These are phyloP conservation scores for Gamsiella multidivaricata DNA, from an alignment of 192 early-diverging fungal genomes.

Conservation along the genomic window DNA sequence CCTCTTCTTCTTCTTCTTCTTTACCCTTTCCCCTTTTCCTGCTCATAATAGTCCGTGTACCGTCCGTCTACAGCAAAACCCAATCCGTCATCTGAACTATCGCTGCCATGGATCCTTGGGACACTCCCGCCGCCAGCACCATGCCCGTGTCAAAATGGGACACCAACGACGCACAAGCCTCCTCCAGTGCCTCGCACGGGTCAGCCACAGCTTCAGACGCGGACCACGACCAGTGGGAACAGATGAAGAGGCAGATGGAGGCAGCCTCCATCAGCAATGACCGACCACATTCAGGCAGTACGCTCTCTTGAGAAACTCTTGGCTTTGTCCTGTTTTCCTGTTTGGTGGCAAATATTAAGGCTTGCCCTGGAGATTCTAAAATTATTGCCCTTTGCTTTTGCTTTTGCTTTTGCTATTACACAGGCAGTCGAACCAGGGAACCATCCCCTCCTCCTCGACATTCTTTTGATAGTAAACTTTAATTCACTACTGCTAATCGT, in stretches of 20 bases:
- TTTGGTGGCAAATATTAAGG: background rate
- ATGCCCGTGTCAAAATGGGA: background rate
- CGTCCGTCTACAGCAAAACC: too few species aligned
- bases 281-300: background rate
- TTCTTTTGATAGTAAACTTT: too few species aligned
- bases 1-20: too few species aligned
- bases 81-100: too few species aligned
- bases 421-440: background rate
- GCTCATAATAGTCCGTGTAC: too few species aligned
- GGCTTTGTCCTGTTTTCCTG: too few species aligned
- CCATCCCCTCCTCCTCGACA: background rate
- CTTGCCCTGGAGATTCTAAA: too few species aligned
- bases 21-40: too few species aligned
- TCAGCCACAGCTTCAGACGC: background rate
- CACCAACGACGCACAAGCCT: background rate
- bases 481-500: too few species aligned
- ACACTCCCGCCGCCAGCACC: too few species aligned
- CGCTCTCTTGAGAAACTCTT: too few species aligned
- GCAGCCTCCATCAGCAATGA: conserved; percentile 3
- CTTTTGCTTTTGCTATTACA: background rate
- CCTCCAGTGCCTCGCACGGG: background rate
- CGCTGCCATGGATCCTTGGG: too few species aligned
- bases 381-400: background rate
- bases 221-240: background rate
- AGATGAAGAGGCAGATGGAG: conserved; percentile 9